A percentile compares a stretch with the other conserved stretches of the same genome.
These are phyloP conservation scores for Boletus insuetus DNA, from an alignment of 768 basidiomycete genomes.

Conservation along the genomic window DNA sequence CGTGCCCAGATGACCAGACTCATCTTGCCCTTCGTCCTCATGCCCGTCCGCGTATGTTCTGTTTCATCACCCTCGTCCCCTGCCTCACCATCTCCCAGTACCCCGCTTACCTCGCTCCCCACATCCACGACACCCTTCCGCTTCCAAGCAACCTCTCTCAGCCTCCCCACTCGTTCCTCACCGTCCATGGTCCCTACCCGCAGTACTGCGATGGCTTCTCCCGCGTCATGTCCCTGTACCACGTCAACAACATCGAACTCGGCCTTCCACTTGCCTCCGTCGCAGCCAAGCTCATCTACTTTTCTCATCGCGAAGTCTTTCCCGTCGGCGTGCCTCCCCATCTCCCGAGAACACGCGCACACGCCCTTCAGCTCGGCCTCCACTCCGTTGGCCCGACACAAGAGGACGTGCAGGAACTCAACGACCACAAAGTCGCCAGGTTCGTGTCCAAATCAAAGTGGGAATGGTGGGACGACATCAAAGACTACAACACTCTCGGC, in stretches of 20 bases:
- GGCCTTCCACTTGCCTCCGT: constrained; percentile 46
- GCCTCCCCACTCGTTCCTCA: constrained; percentile 30
- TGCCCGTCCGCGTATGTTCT: constrained; percentile 45
- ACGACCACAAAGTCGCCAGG: constrained; percentile 40
- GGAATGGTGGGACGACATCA: constrained; percentile 25
- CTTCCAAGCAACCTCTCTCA: constrained; percentile 26
- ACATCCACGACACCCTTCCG: constrained; percentile 58
- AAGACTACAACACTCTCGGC: constrained; percentile 17
- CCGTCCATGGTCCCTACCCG: constrained; percentile 47
- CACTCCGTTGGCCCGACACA: constrained; percentile 43
- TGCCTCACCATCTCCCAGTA: constrained; percentile 39
- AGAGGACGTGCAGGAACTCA: constrained; percentile 60
- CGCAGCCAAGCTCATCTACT: constrained; percentile 63
- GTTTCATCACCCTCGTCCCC: not conserved
- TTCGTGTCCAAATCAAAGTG: constrained; percentile 14
- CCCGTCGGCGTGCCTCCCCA: constrained; percentile 43
- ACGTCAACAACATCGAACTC: constrained; percentile 26
- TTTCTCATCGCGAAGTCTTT: constrained; percentile 52
- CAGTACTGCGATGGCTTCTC: constrained; percentile 40
- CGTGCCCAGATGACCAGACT: constrained; percentile 30
- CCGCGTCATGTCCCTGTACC: constrained; percentile 28
- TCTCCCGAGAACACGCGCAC: constrained; percentile 32
- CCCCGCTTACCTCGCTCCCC: constrained; percentile 55
- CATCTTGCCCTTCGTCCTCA: constrained; percentile 46
- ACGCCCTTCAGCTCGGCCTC: constrained; percentile 27